These are phyloP conservation scores for Malus sieversii DNA, from an alignment of 306 rosid genomes.

Conservation along the genomic window DNA sequence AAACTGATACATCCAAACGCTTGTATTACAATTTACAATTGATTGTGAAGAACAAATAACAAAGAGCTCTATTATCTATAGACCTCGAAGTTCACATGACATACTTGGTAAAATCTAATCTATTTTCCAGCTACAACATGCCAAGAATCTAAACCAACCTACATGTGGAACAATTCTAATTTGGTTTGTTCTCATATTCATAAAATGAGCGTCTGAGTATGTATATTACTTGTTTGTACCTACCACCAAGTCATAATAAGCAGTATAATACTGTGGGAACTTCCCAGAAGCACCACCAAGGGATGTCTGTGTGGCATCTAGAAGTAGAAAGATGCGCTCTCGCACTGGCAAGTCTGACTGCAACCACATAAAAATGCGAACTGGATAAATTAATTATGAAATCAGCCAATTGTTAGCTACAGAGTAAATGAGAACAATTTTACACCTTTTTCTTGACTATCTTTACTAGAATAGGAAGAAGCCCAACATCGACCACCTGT, in stretches of 20 bases:
- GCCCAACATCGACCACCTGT: slow-evolving; percentile 73
- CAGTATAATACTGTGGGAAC: slow-evolving; percentile 81
- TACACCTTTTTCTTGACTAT: slow-evolving; percentile 89
- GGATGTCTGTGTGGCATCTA: slow-evolving; percentile 95
- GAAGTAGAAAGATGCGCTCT: slow-evolving; percentile 83
- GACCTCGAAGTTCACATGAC: background rate
- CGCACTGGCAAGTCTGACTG: slow-evolving; percentile 85
- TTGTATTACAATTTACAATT: background rate
- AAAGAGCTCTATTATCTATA: background rate
- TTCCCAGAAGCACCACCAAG: slow-evolving; percentile 96
- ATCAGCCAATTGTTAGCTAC: background rate
- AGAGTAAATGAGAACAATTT: slow-evolving; percentile 14
- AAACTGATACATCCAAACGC: background rate
- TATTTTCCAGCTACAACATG: background rate
- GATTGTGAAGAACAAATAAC: background rate
- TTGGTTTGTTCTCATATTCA: background rate
- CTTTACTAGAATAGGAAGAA: slow-evolving; percentile 75
- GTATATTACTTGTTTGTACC: slow-evolving; percentile 20
- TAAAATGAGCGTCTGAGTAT: background rate
- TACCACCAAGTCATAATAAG: slow-evolving; percentile 93
- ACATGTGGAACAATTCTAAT: background rate
- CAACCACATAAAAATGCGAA: slow-evolving; percentile 19
- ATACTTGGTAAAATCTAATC: background rate
- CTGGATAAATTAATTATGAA: slow-evolving; percentile 1
- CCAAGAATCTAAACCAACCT: background rate